Evolutionary conservation across 2,329 filamentous ascomycete species (phyloP).

Genomic region (Boeremia exigua): DNA sequence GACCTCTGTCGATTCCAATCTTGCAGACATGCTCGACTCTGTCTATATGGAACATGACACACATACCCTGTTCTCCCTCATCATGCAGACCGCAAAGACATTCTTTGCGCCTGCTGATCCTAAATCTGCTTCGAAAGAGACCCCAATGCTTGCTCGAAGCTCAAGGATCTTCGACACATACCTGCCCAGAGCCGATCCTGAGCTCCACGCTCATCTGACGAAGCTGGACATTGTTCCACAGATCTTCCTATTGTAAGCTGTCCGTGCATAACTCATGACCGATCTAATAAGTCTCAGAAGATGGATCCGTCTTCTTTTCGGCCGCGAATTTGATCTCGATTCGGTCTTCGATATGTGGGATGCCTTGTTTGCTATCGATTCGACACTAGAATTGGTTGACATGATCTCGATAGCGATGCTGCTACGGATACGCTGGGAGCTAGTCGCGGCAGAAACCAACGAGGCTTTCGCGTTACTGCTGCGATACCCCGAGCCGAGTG

Average conservation of each 20-base stretch:
- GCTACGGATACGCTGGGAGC: slow-evolving; percentile 85
- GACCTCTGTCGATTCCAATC: slow-evolving; percentile 27
- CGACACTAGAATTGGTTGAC: slow-evolving; percentile 80
- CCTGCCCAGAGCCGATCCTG: slow-evolving; percentile 79
- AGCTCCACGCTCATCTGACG: slow-evolving; percentile 79
- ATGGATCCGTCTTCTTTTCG: slow-evolving; percentile 92
- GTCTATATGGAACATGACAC: slow-evolving; percentile 87
- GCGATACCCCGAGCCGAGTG: slow-evolving; percentile 74
- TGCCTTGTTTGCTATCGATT: slow-evolving; percentile 84
- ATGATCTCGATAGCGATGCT: slow-evolving; percentile 95
- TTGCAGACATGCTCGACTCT: slow-evolving; percentile 66
- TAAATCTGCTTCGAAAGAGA: slow-evolving; percentile 49
- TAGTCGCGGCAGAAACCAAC: slow-evolving; percentile 88
- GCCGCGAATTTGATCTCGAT: slow-evolving; percentile 89
- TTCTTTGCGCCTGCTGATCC: slow-evolving; percentile 77
- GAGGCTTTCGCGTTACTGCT: slow-evolving; percentile 80
- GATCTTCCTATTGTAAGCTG: slow-evolving; percentile 85
- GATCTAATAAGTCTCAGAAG: slow-evolving; percentile 61
- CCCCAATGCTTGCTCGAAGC: slow-evolving; percentile 84
- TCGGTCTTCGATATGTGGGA: slow-evolving; percentile 89
- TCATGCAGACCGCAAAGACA: slow-evolving; percentile 86
- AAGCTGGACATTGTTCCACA: slow-evolving; percentile 91
- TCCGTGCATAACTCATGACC: background rate
- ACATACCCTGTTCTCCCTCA: slow-evolving; percentile 79
- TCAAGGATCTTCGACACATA: slow-evolving; percentile 84